Conservation (phyloP, 2,329 filamentous ascomycete genomes). For the Trichophyton mentagrophytes region DNA sequence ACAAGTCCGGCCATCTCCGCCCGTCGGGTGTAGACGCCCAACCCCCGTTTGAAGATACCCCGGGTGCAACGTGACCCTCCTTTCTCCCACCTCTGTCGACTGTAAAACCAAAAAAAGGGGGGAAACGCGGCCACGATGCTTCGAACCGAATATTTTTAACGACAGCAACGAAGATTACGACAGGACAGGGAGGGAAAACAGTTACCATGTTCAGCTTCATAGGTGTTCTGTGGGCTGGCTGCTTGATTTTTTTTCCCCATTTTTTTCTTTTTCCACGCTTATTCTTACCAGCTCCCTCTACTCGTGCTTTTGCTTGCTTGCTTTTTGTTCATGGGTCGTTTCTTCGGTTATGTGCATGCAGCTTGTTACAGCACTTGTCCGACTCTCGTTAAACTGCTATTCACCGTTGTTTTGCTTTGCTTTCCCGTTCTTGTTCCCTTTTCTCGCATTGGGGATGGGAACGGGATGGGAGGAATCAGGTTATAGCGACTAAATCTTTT, state of each 20-base stretch:
- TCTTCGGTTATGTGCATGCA: neutral
- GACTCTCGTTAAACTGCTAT: neutral
- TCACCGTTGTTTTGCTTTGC: neutral
- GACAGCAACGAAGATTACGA: neutral
- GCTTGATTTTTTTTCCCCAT: neutral
- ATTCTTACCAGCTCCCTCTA: neutral
- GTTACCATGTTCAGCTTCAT: neutral
- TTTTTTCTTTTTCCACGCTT: no score
- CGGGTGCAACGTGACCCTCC: neutral
- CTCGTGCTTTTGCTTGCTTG: neutral
- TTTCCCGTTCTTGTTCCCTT: neutral
- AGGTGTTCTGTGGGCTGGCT: neutral
- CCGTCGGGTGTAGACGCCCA: neutral
- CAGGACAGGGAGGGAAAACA: neutral
- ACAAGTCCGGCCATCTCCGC: neutral
- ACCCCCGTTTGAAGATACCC: neutral
- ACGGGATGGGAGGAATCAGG: neutral
- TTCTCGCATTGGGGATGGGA: neutral
- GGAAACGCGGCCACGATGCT: neutral
- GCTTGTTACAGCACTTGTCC: neutral
- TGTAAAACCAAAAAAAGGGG: neutral
- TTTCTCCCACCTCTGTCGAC: neutral
- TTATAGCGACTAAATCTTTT: neutral
- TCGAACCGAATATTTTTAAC: neutral
- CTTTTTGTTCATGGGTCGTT: neutral